Base-by-base conservation (phyloP, 2,329 filamentous ascomycete species). In the Pseudocercospora fijiensis region DNA sequence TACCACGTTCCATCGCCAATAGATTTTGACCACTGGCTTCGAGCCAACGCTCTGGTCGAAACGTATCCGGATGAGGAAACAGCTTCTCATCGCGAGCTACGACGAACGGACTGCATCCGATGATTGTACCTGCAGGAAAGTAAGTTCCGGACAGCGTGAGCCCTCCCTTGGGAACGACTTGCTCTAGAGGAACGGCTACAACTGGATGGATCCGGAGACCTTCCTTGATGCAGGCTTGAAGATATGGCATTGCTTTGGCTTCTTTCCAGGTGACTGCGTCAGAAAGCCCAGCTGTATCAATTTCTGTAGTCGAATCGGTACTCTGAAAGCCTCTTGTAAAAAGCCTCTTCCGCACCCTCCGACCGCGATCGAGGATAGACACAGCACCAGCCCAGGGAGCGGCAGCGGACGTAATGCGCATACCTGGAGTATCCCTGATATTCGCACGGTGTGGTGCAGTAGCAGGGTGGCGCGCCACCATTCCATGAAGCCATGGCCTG, bases 21-120 rank as follows among this genome's bases (percentile, higher is more conserved):
- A 49, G 45, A 20, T 20, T 1, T 18, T 49, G 10, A 4, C 7
- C 18, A 49, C 45, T 49, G n/a, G 70, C 69, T 47, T 69, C 77
- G 0, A 84, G 77, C 80, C 80, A 84, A 56, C 81, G 77, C 65
- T 82, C 79, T 0, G 82, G 82, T 65, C 83, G 75, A 72, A 84
- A 84, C 1, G 67, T 76, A 3, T 70, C 71, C 8, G 78, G 82
- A 11, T 78, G 72, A 16, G 70, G 63, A 51, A 63, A 72, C 10
- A 75, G 60, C 9, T 71, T 67, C 13, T 72, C 67, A 26, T 67
- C 62, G 16, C 65, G 65, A 33, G 71, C 67, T 9, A 73, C 59
- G 6, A 67, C 67, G 60, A 67, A 69, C 1, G 66, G 55, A 37
- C 68, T 70, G 24, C 66, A 65, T 16, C 72, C 72, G 5, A 74